Evolutionary conservation across 148 eudicot genomes (phyloP).

Genomic region (Arctostaphylos glauca): DNA sequence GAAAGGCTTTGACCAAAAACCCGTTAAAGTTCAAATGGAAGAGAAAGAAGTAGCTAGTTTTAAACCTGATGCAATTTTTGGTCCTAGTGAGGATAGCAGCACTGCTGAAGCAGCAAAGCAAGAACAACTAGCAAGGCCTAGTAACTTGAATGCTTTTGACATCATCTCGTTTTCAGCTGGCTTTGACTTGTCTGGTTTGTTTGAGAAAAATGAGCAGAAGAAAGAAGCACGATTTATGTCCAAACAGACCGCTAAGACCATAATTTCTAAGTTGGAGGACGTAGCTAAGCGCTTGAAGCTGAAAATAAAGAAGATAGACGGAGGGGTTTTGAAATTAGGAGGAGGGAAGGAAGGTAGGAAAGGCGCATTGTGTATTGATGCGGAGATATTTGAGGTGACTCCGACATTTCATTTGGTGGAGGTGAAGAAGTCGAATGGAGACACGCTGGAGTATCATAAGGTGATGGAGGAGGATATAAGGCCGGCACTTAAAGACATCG

Average conservation of each 20-base stretch:
- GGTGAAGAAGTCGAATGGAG: slow-evolving; percentile 29
- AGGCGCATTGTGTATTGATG: slow-evolving; percentile 16
- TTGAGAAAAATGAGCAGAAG: slow-evolving; percentile 18
- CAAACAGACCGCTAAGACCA: slow-evolving; percentile 18
- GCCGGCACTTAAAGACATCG: slow-evolving; percentile 44
- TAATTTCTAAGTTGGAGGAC: slow-evolving; percentile 26
- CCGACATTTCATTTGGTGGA: slow-evolving; percentile 31
- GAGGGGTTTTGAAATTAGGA: slow-evolving; percentile 23
- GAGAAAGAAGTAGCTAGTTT: neutral
- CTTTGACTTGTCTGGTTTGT: slow-evolving; percentile 24
- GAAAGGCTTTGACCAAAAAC: slow-evolving; percentile 15
- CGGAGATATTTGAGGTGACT: slow-evolving; percentile 29
- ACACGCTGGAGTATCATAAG: slow-evolving; percentile 34
- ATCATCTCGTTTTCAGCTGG: slow-evolving; percentile 24
- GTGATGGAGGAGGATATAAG: slow-evolving; percentile 35
- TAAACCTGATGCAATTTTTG: slow-evolving; percentile 13
- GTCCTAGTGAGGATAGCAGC: slow-evolving; percentile 20
- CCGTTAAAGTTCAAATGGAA: slow-evolving; percentile 8
- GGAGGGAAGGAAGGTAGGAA: slow-evolving; percentile 21
- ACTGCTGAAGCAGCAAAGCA: neutral
- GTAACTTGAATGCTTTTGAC: slow-evolving; percentile 24
- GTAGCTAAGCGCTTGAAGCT: slow-evolving; percentile 23
- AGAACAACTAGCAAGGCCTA: slow-evolving; percentile 2
- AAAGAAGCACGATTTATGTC: slow-evolving; percentile 21
- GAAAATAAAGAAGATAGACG: slow-evolving; percentile 22